Conservation (phyloP, 2,329 filamentous ascomycete genomes). For the Tolypocladium paradoxum region DNA sequence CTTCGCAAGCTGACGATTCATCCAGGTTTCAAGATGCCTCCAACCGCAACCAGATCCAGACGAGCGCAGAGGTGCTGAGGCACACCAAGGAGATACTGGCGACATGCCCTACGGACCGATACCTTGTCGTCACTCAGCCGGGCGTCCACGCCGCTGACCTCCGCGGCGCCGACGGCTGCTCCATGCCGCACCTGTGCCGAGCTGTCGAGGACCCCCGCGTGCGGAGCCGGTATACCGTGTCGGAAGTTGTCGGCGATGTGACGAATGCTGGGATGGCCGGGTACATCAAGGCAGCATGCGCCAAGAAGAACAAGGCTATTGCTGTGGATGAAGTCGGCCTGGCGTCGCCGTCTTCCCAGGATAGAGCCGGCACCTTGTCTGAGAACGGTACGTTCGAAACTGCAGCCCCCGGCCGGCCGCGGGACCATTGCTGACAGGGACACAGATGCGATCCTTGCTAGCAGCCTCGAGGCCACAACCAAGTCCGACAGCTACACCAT, state of each 20-base stretch:
- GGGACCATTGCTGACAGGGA: slow-evolving; percentile 2
- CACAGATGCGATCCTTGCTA: slow-evolving; percentile 41
- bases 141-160: slow-evolving; percentile 64
- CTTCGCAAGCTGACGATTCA: slow-evolving; percentile 2
- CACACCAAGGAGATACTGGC: slow-evolving; percentile 43
- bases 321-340: slow-evolving; percentile 30
- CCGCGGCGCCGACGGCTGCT: slow-evolving; percentile 32
- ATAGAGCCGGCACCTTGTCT: slow-evolving; percentile 32
- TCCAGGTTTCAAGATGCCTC: slow-evolving; percentile 22
- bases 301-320: slow-evolving; percentile 23
- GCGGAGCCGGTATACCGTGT: slow-evolving; percentile 33
- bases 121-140: slow-evolving; percentile 69
- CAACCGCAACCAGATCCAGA: slow-evolving; percentile 35
- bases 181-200: slow-evolving; percentile 42
- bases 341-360: slow-evolving; percentile 24
- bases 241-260: slow-evolving; percentile 45
- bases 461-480: slow-evolving; percentile 30
- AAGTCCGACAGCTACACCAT: slow-evolving; percentile 54
- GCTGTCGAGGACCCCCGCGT: slow-evolving; percentile 25
- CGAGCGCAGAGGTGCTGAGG: slow-evolving; percentile 30
- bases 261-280: slow-evolving; percentile 28
- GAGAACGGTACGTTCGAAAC: slow-evolving; percentile 32
- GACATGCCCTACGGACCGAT: slow-evolving; percentile 61
- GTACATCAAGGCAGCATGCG: slow-evolving; percentile 37
- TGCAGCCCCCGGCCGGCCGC: neutral